Evolutionary conservation across 2,329 filamentous ascomycete genomes (phyloP).

Genomic region (Xylariaceae sp.): DNA sequence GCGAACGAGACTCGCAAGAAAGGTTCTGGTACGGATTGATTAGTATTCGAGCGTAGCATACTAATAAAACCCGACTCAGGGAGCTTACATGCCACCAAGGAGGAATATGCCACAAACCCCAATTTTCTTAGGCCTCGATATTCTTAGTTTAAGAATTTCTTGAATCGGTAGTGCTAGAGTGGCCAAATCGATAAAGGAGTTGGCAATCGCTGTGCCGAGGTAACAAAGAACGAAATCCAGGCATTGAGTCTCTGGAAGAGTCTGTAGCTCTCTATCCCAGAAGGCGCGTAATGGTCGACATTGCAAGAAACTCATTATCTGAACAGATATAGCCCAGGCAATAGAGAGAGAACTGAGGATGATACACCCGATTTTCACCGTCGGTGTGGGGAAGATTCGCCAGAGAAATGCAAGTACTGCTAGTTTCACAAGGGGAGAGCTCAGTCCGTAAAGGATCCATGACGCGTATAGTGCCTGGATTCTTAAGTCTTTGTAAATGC

Average conservation of each 20-base stretch:
- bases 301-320: conserved; percentile 20
- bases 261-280: conserved; percentile 21
- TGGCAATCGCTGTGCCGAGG: conserved; percentile 21
- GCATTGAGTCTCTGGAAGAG: conserved; percentile 12
- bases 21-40: conserved; percentile 8
- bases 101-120: conserved; percentile 13
- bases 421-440: conserved; percentile 23
- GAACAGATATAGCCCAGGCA: conserved; percentile 19
- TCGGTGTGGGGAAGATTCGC: conserved; percentile 22
- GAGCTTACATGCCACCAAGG: conserved; percentile 20
- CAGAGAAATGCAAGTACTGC: conserved; percentile 19
- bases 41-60: too few species aligned
- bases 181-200: conserved; percentile 23
- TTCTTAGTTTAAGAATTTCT: conserved; percentile 6
- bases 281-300: conserved; percentile 25
- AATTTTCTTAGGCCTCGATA: conserved; percentile 5
- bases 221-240: conserved; percentile 21
- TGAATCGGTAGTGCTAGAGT: conserved; percentile 21
- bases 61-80: not conserved
- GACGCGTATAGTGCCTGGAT: conserved; percentile 37
- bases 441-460: conserved; percentile 5
- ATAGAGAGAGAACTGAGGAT: conserved; percentile 5
- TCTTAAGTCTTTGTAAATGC: not conserved
- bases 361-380: conserved; percentile 3
- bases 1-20: conserved; percentile 14